A percentile compares a stretch with the other conserved stretches of the same genome.
Evolutionary conservation across 2,329 filamentous ascomycete species (phyloP).

Genomic region (Zymoseptoria pseudotritici): DNA sequence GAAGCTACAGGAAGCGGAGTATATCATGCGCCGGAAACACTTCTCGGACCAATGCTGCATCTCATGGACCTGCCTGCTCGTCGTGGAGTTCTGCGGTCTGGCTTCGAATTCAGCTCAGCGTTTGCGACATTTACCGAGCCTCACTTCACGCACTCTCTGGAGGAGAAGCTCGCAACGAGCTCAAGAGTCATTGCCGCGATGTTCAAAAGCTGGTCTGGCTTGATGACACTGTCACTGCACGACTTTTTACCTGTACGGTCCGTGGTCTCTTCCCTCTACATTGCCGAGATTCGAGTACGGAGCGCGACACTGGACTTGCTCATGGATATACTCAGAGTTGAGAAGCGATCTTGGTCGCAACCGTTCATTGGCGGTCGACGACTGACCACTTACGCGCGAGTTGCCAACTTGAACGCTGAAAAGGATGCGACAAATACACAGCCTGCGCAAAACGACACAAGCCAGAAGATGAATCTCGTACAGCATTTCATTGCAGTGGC

Average conservation of each 20-base stretch:
- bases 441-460: constrained; percentile 42
- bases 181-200: constrained; percentile 87
- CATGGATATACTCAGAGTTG: constrained; percentile 79
- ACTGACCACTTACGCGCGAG: constrained; percentile 92
- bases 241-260: constrained; percentile 79
- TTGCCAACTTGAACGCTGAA: constrained; percentile 70
- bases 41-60: constrained; percentile 77
- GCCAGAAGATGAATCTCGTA: constrained; percentile 65
- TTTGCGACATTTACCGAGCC: constrained; percentile 93
- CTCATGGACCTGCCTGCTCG: constrained; percentile 77
- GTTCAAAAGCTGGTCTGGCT: constrained; percentile 86
- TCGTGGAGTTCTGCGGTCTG: constrained; percentile 74
- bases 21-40: constrained; percentile 85
- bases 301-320: constrained; percentile 84
- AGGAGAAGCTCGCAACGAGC: constrained; percentile 70
- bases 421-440: constrained; percentile 53
- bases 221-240: constrained; percentile 83
- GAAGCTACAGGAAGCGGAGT: constrained; percentile 84
- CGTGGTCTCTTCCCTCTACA: constrained; percentile 60
- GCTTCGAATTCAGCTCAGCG: constrained; percentile 75
- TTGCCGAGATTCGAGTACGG: constrained; percentile 48
- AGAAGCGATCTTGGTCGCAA: constrained; percentile 87
- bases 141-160: constrained; percentile 46
- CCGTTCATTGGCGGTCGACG: constrained; percentile 89
- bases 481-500: constrained; percentile 91